These are phyloP conservation scores for Paramecium bursaria DNA, from an alignment of 73 alveolate genomes.

Conservation along the genomic window DNA sequence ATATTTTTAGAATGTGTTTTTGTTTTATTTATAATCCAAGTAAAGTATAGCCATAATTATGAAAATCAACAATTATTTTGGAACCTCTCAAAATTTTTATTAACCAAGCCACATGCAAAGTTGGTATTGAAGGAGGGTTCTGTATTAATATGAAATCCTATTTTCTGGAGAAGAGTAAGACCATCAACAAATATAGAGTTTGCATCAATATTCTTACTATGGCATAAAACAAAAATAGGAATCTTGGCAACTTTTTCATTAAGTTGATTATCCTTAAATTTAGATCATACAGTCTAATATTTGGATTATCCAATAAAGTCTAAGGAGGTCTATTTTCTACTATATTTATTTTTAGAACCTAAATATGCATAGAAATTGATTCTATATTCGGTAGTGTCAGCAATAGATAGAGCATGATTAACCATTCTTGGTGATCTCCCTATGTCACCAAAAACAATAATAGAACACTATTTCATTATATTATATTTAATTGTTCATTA, in stretches of 20 bases:
- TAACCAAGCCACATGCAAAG: constrained; percentile 77
- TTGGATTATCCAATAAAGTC: constrained; percentile 29
- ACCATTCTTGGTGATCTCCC: constrained; percentile 97
- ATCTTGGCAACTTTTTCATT: constrained; percentile 71
- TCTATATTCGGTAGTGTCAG: constrained; percentile 38
- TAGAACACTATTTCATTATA: constrained; percentile 64
- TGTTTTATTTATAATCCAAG: constrained; percentile 83
- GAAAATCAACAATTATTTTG: constrained; percentile 95
- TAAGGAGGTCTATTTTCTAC: constrained; percentile 50
- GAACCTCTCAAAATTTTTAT: constrained; percentile 74
- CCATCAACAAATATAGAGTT: constrained; percentile 75
- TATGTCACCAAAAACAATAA: constrained; percentile 96
- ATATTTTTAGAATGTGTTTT: constrained; percentile 79
- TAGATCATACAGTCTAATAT: constrained; percentile 56
- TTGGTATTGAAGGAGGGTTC: constrained; percentile 98
- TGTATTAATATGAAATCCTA: constrained; percentile 81
- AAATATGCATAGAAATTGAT: constrained; percentile 65
- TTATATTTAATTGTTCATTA: background rate
- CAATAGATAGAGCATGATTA: constrained; percentile 89
- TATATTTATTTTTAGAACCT: constrained; percentile 6
- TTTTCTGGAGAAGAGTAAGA: constrained; percentile 79
- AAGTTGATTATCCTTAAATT: constrained; percentile 54
- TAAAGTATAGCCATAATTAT: constrained; percentile 97
- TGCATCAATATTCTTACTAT: constrained; percentile 80
- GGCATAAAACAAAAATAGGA: constrained; percentile 80